phyloP scores from a whole-genome alignment of 192 early-diverging fungal species.

The Mortierella hygrophila region DNA sequence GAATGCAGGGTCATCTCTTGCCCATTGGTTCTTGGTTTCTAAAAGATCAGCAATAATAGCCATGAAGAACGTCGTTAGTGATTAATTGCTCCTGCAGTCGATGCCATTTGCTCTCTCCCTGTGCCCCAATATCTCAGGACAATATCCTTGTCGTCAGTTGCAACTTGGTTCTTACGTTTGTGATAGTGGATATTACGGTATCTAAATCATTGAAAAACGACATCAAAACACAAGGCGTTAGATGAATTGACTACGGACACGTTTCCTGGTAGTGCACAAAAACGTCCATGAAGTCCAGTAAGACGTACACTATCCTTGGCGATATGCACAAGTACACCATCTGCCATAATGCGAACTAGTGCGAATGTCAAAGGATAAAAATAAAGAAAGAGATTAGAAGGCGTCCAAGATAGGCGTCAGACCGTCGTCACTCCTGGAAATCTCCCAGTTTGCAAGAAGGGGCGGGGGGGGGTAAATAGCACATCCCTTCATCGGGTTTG shows the following conservation, averaged over 20 bases:
- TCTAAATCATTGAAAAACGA: slow-evolving; percentile 57
- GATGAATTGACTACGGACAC: no score
- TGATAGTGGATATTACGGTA: slow-evolving; percentile 97
- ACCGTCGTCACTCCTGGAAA: not conserved
- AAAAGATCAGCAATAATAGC: not conserved
- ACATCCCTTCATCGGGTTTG: not conserved
- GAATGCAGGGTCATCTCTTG: slow-evolving; percentile 97
- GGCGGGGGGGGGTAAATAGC: not conserved
- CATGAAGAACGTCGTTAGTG: not conserved
- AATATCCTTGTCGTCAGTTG: not conserved
- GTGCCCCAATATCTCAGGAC: no score
- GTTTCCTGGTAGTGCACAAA: not conserved
- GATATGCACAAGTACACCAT: slow-evolving; percentile 88
- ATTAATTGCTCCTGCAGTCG: no score
- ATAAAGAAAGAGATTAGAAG: not conserved
- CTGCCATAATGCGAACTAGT: slow-evolving; percentile 87
- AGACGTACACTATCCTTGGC: slow-evolving; percentile 83
- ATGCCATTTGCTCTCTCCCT: not conserved
- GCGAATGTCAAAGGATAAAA: not conserved
- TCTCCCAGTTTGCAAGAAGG: no score
- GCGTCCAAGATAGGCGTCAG: not conserved
- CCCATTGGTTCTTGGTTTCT: slow-evolving; percentile 99
- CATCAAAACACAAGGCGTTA: not conserved
- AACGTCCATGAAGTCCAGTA: not conserved
- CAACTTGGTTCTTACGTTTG: slow-evolving; percentile 76